Conservation (phyloP, 805 yeast genomes). For the Candida sonorensis region DNA sequence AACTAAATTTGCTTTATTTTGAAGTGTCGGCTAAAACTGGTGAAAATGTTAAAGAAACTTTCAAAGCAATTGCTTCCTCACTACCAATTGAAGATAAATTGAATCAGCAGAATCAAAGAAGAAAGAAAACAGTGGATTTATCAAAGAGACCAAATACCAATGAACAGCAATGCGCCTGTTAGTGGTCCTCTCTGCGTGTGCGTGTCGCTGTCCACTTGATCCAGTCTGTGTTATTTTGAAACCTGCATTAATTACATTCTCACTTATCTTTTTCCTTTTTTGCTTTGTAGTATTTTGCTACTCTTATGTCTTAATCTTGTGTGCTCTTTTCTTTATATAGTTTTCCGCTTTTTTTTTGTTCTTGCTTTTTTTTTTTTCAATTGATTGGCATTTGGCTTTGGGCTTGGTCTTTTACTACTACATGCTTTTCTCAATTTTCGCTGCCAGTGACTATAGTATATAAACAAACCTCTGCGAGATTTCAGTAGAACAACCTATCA, state of each 20-base stretch:
- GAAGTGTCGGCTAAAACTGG: conserved; percentile 60
- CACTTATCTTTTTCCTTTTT: too few relatives aligned
- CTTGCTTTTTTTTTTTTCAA: not conserved
- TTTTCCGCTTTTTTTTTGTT: not conserved
- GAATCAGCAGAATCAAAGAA: conserved; percentile 14
- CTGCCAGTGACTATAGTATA: too few relatives aligned
- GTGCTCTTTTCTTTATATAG: too few relatives aligned
- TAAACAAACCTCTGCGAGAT: too few relatives aligned
- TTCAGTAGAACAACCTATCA: too few relatives aligned
- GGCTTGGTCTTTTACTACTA: not conserved
- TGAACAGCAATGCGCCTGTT: conserved; percentile 28
- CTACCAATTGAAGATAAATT: conserved; percentile 29
- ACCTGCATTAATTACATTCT: too few relatives aligned
- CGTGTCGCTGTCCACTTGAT: too few relatives aligned
- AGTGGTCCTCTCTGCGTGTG: not conserved
- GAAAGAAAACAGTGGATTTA: conserved; percentile 23
- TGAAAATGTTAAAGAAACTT: conserved; percentile 38
- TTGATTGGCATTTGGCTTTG: not conserved
- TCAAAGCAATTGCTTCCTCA: conserved; percentile 43
- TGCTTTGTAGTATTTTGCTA: too few relatives aligned
- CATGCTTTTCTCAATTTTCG: not conserved
- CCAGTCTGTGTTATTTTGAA: too few relatives aligned
- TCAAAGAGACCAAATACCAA: conserved; percentile 25
- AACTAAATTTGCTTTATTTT: conserved; percentile 40
- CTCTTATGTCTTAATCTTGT: too few relatives aligned